phyloP scores from a whole-genome alignment of 768 basidiomycete species.

The Hortiboletus flavorubellus region DNA sequence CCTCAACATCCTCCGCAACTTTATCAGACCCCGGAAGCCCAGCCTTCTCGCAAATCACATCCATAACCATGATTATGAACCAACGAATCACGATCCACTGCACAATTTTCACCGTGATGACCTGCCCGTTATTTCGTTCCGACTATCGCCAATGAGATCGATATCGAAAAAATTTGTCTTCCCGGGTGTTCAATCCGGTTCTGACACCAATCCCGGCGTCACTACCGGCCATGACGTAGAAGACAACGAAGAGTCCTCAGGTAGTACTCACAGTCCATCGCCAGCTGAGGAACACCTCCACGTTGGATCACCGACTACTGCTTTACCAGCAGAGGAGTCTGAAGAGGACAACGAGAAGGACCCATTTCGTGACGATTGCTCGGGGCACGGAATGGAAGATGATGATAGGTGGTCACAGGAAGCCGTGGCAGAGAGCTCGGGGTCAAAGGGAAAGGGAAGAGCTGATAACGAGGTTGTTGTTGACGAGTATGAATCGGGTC shows the following conservation, averaged over 20 bases:
- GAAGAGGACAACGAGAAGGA: neutral
- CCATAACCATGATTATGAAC: slow-evolving; percentile 5
- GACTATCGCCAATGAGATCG: slow-evolving; percentile 43
- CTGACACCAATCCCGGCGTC: neutral
- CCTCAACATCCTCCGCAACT: slow-evolving; percentile 33
- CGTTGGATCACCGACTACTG: neutral
- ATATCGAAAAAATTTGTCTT: slow-evolving; percentile 54
- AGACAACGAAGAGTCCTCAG: slow-evolving; percentile 1
- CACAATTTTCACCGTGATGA: slow-evolving; percentile 22
- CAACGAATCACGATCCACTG: neutral
- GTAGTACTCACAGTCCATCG: neutral
- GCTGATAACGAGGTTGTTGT: slow-evolving; percentile 13
- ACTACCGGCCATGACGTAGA: neutral
- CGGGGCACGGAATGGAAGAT: slow-evolving; percentile 15
- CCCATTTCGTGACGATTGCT: neutral
- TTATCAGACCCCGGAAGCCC: slow-evolving; percentile 24
- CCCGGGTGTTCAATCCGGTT: slow-evolving; percentile 28
- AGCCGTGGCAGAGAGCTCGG: slow-evolving; percentile 16
- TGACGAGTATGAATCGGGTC: slow-evolving; percentile 10
- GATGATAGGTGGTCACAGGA: slow-evolving; percentile 23
- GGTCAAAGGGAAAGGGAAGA: slow-evolving; percentile 26
- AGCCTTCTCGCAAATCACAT: slow-evolving; percentile 13
- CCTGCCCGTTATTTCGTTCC: slow-evolving; percentile 41
- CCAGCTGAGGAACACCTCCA: neutral
- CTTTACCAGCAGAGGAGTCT: neutral